Evolutionary conservation across 2,329 filamentous ascomycete species (phyloP).

Genomic region (Penicillium sp.): DNA sequence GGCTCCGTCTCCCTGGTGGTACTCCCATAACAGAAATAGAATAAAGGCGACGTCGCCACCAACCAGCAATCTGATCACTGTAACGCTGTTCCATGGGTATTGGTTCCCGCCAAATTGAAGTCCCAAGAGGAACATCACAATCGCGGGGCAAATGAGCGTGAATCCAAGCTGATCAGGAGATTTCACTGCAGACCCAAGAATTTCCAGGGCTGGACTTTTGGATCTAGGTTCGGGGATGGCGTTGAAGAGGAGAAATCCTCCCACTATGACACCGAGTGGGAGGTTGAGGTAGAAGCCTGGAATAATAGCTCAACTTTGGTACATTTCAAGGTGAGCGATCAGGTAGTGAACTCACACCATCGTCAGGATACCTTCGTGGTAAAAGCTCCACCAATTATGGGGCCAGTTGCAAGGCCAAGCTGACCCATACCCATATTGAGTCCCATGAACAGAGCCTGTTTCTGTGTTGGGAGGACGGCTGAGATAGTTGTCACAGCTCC

Average conservation of each 20-base stretch:
- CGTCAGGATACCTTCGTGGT: constrained; percentile 39
- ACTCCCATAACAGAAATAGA: constrained; percentile 37
- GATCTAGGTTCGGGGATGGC: constrained; percentile 29
- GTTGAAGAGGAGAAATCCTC: constrained; percentile 29
- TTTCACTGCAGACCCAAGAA: constrained; percentile 24
- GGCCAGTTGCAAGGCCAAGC: constrained; percentile 26
- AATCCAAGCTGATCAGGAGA: constrained; percentile 38
- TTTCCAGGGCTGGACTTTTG: constrained; percentile 21
- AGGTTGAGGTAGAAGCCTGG: constrained; percentile 43
- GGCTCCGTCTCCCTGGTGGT: constrained; percentile 37
- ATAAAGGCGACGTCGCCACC: constrained; percentile 28
- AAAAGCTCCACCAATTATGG: constrained; percentile 40
- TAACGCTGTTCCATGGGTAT: constrained; percentile 29
- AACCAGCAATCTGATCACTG: constrained; percentile 39
- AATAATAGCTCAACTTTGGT: neutral
- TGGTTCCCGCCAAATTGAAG: constrained; percentile 40
- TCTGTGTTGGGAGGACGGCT: constrained; percentile 17
- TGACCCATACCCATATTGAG: constrained; percentile 23
- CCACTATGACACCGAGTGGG: constrained; percentile 35
- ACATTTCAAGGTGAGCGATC: neutral
- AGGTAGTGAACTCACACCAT: constrained; percentile 30
- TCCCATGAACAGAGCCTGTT: constrained; percentile 20
- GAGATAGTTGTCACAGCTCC: constrained; percentile 24
- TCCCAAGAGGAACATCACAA: constrained; percentile 41
- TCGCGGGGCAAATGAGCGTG: constrained; percentile 35